Evolutionary conservation across 345 rosid genomes (phyloP).

Genomic region (Mallotus nudiflorus): DNA sequence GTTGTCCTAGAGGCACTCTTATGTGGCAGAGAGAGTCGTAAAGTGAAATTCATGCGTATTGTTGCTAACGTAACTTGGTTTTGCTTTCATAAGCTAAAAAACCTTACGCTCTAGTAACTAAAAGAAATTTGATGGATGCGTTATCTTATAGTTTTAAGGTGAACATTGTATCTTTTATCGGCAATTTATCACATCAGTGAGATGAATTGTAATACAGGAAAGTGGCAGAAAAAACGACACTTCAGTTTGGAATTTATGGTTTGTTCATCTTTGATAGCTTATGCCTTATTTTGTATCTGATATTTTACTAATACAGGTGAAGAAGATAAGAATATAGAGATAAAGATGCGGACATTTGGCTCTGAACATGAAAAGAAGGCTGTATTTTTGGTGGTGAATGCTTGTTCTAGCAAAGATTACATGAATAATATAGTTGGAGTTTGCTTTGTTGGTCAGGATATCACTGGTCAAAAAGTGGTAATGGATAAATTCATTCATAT

Average conservation of each 20-base stretch:
- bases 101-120: neutral
- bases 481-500: conserved; percentile 94
- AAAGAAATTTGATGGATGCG: conserved; percentile 7
- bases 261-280: conserved; percentile 1
- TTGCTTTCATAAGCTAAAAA: neutral
- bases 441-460: conserved; percentile 93
- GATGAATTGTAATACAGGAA: neutral
- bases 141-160: neutral
- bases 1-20: neutral
- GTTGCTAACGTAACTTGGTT: neutral
- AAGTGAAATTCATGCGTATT: neutral
- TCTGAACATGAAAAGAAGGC: conserved; percentile 56
- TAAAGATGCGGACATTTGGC: conserved; percentile 80
- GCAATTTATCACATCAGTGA: neutral
- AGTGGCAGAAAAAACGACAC: neutral
- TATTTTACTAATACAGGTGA: conserved; percentile 56
- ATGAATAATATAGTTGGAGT: conserved; percentile 84
- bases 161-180: neutral
- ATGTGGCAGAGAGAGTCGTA: neutral
- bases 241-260: neutral
- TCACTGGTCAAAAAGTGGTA: conserved; percentile 83
- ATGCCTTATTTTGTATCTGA: neutral
- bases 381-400: conserved; percentile 83
- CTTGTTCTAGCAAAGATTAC: conserved; percentile 95
- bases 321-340: conserved; percentile 88